Conservation (phyloP, 306 rosid species). For the Astragalus glycyphyllos region DNA sequence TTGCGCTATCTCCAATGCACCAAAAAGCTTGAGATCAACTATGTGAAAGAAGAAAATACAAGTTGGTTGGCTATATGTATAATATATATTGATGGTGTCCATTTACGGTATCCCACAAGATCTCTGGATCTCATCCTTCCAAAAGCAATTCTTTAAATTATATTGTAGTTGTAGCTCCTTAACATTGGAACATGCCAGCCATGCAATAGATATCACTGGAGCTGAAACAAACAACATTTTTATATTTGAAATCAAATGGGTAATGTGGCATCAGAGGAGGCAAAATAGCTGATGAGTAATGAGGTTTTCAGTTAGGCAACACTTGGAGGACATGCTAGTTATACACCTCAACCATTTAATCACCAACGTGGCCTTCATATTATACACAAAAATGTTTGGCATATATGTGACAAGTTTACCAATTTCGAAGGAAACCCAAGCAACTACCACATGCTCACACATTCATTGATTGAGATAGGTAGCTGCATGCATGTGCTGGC, state of each 20-base stretch:
- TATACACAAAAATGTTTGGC: constrained; percentile 46
- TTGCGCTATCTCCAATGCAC: no score
- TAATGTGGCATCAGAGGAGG: constrained; percentile 54
- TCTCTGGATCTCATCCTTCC: background rate
- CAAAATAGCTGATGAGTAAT: constrained; percentile 45
- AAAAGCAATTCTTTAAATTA: constrained; percentile 15
- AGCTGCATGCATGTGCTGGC: background rate
- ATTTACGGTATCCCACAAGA: constrained; percentile 31
- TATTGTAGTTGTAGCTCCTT: constrained; percentile 33
- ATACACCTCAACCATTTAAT: constrained; percentile 17
- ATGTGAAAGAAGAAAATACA: no score
- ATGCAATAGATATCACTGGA: constrained; percentile 28
- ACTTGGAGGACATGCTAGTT: constrained; percentile 33
- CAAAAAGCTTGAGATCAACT: no score
- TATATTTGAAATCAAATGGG: constrained; percentile 16
- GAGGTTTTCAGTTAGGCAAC: constrained; percentile 37
- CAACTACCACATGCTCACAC: constrained; percentile 53
- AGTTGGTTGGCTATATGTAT: no score
- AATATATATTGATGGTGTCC: constrained; percentile 33
- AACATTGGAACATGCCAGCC: constrained; percentile 41
- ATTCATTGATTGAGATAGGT: background rate
- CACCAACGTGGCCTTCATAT: constrained; percentile 4
- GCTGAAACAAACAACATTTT: constrained; percentile 7
- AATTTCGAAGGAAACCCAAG: constrained; percentile 33
- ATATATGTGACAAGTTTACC: constrained; percentile 48